Evolutionary conservation across 2,329 filamentous ascomycete genomes (phyloP).

Genomic region (Diaporthe destruens): DNA sequence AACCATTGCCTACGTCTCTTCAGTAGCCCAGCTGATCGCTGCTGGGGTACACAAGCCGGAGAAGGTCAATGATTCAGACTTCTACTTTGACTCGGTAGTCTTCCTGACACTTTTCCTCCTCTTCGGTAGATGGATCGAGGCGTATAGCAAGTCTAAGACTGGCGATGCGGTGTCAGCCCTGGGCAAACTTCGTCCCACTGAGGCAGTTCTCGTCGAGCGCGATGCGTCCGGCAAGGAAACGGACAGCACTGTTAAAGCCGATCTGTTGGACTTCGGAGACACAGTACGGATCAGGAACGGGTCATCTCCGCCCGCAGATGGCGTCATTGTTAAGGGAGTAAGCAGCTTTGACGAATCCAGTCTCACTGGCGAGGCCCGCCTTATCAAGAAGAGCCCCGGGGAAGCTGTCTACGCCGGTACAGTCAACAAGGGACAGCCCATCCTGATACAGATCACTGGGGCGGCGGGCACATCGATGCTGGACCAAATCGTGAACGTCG

Average conservation of each 20-base stretch:
- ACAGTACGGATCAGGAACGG: slow-evolving; percentile 82
- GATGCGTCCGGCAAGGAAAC: slow-evolving; percentile 53
- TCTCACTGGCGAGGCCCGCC: slow-evolving; percentile 82
- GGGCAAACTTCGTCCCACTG: slow-evolving; percentile 80
- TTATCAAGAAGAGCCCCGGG: slow-evolving; percentile 72
- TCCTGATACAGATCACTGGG: slow-evolving; percentile 74
- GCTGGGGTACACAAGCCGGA: slow-evolving; percentile 59
- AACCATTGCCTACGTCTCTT: slow-evolving; percentile 87
- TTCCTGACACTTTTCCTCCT: slow-evolving; percentile 92
- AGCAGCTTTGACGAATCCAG: slow-evolving; percentile 90
- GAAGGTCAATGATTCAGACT: slow-evolving; percentile 62
- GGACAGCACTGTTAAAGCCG: slow-evolving; percentile 64
- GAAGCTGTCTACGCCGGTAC: slow-evolving; percentile 80
- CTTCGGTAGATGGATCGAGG: slow-evolving; percentile 79
- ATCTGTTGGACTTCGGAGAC: slow-evolving; percentile 82
- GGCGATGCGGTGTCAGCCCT: slow-evolving; percentile 87
- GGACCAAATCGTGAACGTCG: slow-evolving; percentile 82
- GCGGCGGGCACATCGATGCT: slow-evolving; percentile 79
- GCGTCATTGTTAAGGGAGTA: slow-evolving; percentile 71
- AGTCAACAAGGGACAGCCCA: slow-evolving; percentile 75
- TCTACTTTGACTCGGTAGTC: slow-evolving; percentile 94
- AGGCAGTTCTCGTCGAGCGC: slow-evolving; percentile 76
- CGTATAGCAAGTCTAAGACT: slow-evolving; percentile 91
- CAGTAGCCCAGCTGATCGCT: slow-evolving; percentile 81
- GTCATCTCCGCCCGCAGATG: slow-evolving; percentile 87